Conservation (phyloP, 139 green algal genomes). For the Chlorella sp. region DNA sequence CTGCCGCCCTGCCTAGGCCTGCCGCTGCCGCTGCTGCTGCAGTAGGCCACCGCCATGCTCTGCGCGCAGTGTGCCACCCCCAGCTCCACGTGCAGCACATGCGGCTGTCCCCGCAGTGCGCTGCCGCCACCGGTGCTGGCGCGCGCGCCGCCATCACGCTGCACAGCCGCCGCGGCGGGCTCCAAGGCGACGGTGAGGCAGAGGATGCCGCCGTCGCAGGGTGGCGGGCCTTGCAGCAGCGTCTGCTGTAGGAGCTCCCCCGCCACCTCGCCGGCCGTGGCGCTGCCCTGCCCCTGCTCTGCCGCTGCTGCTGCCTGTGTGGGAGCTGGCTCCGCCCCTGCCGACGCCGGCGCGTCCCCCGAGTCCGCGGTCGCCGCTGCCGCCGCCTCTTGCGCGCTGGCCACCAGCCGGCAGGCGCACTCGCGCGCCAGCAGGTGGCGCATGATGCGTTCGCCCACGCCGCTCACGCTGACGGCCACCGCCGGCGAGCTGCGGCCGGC, state of each 20-base stretch:
- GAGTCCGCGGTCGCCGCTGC: not conserved
- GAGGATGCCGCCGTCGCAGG: slow-evolving; percentile 48
- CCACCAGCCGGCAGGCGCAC: slow-evolving; percentile 4
- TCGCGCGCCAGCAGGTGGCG: slow-evolving; percentile 53
- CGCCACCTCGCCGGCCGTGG: not conserved
- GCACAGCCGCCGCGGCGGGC: not conserved
- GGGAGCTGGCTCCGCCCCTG: not conserved
- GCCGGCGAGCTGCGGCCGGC: slow-evolving; percentile 14
- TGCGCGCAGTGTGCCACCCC: slow-evolving; percentile 40
- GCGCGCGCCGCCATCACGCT: not conserved
- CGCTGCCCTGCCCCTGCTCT: not conserved
- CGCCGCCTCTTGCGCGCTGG: not conserved
- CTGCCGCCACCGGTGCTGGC: not conserved
- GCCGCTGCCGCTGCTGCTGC: not conserved
- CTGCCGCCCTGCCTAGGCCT: not conserved
- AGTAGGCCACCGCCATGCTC: slow-evolving; percentile 54
- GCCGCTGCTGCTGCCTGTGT: not conserved
- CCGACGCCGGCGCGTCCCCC: not conserved
- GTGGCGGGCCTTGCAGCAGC: not conserved
- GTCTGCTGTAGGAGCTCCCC: slow-evolving; percentile 2
- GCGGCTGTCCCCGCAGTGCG: not conserved
- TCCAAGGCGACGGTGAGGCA: slow-evolving; percentile 1
- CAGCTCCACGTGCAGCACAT: slow-evolving; percentile 42
- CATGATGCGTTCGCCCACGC: slow-evolving; percentile 77
- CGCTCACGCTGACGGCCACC: slow-evolving; percentile 66